These are phyloP conservation scores for Penicillium flavigenum DNA, from an alignment of 495 filamentous ascomycete genomes.

Conservation along the genomic window DNA sequence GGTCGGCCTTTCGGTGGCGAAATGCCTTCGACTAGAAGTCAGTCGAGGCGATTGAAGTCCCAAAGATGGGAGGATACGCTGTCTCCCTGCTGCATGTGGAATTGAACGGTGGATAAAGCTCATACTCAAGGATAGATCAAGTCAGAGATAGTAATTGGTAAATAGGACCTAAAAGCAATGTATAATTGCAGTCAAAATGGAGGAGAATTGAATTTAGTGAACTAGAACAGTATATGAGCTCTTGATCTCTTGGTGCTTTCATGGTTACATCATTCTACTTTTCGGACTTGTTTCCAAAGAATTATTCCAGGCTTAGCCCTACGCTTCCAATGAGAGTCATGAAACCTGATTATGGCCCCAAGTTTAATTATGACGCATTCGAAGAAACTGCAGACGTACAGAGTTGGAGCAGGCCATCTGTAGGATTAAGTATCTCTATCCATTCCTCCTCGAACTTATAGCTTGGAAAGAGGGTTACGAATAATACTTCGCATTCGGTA, in stretches of 20 bases:
- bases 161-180: not conserved
- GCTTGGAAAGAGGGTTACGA: too few species aligned
- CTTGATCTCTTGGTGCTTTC: not conserved
- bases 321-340: not conserved
- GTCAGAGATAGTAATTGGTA: not conserved
- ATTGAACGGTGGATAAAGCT: not conserved
- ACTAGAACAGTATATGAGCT: not conserved
- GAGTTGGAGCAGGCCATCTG: too few species aligned
- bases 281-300: not conserved
- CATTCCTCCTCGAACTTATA: too few species aligned
- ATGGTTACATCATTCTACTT: constrained; percentile 7
- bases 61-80: not conserved
- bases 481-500: too few species aligned
- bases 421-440: too few species aligned
- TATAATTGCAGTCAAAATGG: not conserved
- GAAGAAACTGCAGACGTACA: not conserved
- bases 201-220: not conserved
- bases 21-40: not conserved
- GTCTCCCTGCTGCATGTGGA: not conserved
- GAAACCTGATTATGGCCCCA: not conserved
- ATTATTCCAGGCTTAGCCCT: not conserved
- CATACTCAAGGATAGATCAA: not conserved
- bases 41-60: not conserved
- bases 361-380: not conserved
- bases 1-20: not conserved